A percentile compares a stretch with the other conserved stretches of the same genome.
phyloP scores from a whole-genome alignment of 192 early-diverging fungal species.

The Pecoramyces ruminantium region DNA sequence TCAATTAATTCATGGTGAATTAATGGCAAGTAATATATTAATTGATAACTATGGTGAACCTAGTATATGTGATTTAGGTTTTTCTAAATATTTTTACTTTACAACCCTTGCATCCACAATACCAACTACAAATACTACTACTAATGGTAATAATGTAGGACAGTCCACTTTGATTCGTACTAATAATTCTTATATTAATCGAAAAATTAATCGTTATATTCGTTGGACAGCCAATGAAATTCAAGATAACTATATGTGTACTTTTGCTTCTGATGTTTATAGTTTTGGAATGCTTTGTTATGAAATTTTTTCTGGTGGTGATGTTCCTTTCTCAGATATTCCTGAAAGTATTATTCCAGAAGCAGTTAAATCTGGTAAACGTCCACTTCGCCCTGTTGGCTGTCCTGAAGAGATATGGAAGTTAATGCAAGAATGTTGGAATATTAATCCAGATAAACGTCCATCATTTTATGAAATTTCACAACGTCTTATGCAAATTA shows the following conservation, averaged over 20 bases:
- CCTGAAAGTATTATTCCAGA: neutral
- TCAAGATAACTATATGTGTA: neutral
- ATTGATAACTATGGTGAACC: slow-evolving; percentile 1
- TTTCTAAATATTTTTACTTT: neutral
- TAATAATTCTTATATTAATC: neutral
- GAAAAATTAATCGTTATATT: neutral
- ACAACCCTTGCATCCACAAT: neutral
- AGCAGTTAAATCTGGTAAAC: neutral
- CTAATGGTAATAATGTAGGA: too few species aligned
- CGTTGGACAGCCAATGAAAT: neutral
- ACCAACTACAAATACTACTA: too few species aligned
- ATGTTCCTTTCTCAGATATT: neutral
- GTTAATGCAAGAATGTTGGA: neutral
- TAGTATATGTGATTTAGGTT: neutral
- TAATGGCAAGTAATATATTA: neutral
- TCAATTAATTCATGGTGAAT: neutral
- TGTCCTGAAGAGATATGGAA: neutral
- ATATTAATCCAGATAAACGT: neutral
- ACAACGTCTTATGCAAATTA: neutral
- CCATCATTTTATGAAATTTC: neutral
- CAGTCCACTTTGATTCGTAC: neutral
- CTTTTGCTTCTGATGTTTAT: neutral
- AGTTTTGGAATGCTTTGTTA: neutral
- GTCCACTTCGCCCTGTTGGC: neutral
- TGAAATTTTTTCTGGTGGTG: neutral